phyloP scores from a whole-genome alignment of 1,284 basidiomycete genomes.

The Inonotus hispidus region DNA sequence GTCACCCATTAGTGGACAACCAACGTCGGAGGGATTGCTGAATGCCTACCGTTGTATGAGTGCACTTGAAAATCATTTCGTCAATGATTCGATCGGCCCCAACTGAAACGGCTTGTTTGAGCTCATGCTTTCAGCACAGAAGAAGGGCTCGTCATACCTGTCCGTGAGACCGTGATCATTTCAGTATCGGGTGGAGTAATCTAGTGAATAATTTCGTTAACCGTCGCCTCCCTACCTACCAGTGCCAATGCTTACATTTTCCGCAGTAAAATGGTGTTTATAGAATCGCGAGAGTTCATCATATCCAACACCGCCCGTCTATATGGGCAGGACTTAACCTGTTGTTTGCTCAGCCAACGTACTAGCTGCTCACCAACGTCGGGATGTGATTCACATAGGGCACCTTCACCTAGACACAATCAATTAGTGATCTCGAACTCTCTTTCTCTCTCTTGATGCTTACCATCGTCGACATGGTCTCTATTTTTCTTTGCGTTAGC shows the following conservation, averaged over 20 bases:
- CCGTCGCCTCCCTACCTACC: not conserved
- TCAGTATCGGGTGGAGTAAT: slow-evolving; percentile 39
- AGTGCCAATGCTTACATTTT: slow-evolving; percentile 23
- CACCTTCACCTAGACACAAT: slow-evolving; percentile 32
- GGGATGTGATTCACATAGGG: slow-evolving; percentile 46
- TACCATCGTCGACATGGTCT: slow-evolving; percentile 44
- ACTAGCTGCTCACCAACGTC: slow-evolving; percentile 28
- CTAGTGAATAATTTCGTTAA: slow-evolving; percentile 21
- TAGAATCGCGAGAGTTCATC: slow-evolving; percentile 40
- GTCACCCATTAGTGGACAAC: slow-evolving; percentile 8
- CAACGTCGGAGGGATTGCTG: not conserved
- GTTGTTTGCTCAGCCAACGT: not conserved
- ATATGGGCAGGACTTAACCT: not conserved
- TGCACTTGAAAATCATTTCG: slow-evolving; percentile 44
- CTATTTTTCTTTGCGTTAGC: slow-evolving; percentile 23
- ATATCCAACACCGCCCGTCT: slow-evolving; percentile 38
- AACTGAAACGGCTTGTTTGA: slow-evolving; percentile 25
- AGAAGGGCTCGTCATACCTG: slow-evolving; percentile 26
- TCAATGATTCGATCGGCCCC: slow-evolving; percentile 42
- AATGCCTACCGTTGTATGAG: slow-evolving; percentile 35
- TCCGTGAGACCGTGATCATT: slow-evolving; percentile 39
- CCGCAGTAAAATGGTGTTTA: slow-evolving; percentile 41
- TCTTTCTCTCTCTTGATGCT: not conserved
- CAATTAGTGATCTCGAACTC: slow-evolving; percentile 1
- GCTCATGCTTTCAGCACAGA: not conserved